These are phyloP conservation scores for Cladosporium sp. DNA, from an alignment of 2,329 filamentous ascomycete species.

Conservation along the genomic window DNA sequence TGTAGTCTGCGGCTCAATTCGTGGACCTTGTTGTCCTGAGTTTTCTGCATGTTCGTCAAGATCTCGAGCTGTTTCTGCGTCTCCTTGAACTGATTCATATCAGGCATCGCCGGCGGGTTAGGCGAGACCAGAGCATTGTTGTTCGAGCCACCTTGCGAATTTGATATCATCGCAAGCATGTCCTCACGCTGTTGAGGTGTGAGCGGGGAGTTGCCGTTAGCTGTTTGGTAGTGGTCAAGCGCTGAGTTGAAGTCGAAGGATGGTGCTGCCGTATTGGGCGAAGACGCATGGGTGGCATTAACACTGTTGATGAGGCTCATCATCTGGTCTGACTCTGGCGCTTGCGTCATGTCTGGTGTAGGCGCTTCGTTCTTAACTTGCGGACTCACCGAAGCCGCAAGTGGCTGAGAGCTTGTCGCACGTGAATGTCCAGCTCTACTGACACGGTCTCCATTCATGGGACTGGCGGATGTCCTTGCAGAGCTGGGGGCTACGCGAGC, in stretches of 20 bases:
- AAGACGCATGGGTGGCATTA: conserved; percentile 34
- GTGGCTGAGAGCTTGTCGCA: conserved; percentile 12
- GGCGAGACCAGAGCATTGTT: conserved; percentile 55
- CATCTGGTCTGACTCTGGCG: conserved; percentile 42
- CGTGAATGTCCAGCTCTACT: conserved; percentile 15
- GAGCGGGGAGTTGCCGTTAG: conserved; percentile 40
- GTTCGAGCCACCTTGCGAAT: conserved; percentile 22
- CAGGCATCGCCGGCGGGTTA: conserved; percentile 48
- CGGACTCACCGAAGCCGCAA: conserved; percentile 22
- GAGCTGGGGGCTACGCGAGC: conserved; percentile 23
- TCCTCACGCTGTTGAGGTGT: conserved; percentile 43
- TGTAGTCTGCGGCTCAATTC: conserved; percentile 68
- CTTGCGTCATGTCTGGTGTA: conserved; percentile 30
- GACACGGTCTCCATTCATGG: conserved; percentile 18
- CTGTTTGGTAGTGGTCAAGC: conserved; percentile 43
- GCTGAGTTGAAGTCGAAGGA: conserved; percentile 42
- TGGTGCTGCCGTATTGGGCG: conserved; percentile 28
- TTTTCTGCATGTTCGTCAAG: conserved; percentile 68
- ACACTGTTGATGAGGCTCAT: conserved; percentile 45
- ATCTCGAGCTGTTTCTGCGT: conserved; percentile 72
- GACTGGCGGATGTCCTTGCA: conserved; percentile 21
- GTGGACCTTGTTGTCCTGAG: conserved; percentile 71
- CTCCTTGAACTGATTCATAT: conserved; percentile 57
- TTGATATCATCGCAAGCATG: conserved; percentile 35
- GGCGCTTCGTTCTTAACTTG: conserved; percentile 36